These are phyloP conservation scores for Phaeosphaeria sp. DNA, from an alignment of 2,329 filamentous ascomycete species.

Conservation along the genomic window DNA sequence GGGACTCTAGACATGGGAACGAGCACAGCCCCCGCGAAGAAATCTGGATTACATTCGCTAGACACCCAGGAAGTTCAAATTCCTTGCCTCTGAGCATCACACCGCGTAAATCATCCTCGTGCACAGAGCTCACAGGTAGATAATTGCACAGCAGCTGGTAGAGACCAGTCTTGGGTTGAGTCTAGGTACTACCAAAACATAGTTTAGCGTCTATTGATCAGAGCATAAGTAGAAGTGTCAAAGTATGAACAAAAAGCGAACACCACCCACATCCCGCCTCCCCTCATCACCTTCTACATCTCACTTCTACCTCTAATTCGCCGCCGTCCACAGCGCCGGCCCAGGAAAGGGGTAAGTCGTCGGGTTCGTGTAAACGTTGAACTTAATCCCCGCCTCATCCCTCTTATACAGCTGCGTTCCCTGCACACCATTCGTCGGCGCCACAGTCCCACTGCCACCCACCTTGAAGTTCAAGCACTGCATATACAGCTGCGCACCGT, in stretches of 20 bases:
- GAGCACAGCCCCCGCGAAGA: neutral
- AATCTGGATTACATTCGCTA: neutral
- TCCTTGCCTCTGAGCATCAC: too few relatives aligned
- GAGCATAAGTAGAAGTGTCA: neutral
- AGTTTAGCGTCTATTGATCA: neutral
- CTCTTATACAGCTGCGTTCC: constrained; percentile 52
- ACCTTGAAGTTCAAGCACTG: constrained; percentile 61
- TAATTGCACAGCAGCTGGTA: too few relatives aligned
- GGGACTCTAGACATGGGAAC: neutral
- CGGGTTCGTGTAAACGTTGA: constrained; percentile 46
- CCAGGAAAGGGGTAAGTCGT: constrained; percentile 47
- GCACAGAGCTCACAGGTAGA: too few relatives aligned
- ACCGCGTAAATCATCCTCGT: too few relatives aligned
- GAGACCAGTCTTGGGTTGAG: too few relatives aligned
- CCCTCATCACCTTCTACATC: neutral
- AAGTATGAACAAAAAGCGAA: constrained; percentile 1
- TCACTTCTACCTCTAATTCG: constrained; percentile 24
- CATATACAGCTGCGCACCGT: constrained; percentile 60
- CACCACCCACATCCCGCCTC: neutral
- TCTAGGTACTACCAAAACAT: too few relatives aligned
- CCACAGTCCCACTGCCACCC: constrained; percentile 51
- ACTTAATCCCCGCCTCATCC: constrained; percentile 53
- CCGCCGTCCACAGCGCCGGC: constrained; percentile 43
- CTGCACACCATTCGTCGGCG: constrained; percentile 44
- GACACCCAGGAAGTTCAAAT: too few relatives aligned